Conservation (phyloP, 176 grass and related monocot genomes). For the Phoenix dactylifera region DNA sequence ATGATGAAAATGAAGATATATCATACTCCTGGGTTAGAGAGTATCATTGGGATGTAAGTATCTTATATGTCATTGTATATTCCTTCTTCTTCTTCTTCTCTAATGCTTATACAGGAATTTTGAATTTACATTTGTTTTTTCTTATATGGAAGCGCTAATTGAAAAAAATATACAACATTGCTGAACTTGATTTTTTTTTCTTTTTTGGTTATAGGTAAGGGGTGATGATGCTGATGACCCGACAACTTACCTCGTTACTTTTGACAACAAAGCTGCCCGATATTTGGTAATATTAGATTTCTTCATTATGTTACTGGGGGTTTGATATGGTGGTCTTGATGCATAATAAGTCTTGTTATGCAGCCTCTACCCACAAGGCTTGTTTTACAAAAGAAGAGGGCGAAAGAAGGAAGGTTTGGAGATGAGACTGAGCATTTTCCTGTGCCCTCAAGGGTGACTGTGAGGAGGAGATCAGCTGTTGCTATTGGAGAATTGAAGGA, state of each 20-base stretch:
- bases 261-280: conserved; percentile 65
- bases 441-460: conserved; percentile 71
- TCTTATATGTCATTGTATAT: neutral
- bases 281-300: conserved; percentile 69
- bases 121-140: too few species aligned
- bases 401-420: conserved; percentile 85
- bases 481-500: conserved; percentile 46
- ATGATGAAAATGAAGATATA: conserved; percentile 72
- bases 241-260: conserved; percentile 77
- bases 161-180: too few species aligned
- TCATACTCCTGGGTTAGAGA: conserved; percentile 84
- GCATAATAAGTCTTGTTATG: conserved; percentile 10
- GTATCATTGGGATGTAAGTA: conserved; percentile 96
- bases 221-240: conserved; percentile 89
- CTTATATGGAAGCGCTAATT: too few species aligned
- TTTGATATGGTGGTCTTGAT: too few species aligned
- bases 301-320: neutral
- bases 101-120: neutral
- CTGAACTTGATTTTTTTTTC: neutral
- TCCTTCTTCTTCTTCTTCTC: neutral
- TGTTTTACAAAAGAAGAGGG: conserved; percentile 73
- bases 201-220: conserved; percentile 52
- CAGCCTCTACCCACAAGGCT: conserved; percentile 94
- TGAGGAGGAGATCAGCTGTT: conserved; percentile 44
- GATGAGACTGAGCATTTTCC: conserved; percentile 92